Evolutionary conservation across 306 rosid species (phyloP), one percentile per base, ranked within the genome.

Genomic region (Elaeagnus macrophylla): DNA sequence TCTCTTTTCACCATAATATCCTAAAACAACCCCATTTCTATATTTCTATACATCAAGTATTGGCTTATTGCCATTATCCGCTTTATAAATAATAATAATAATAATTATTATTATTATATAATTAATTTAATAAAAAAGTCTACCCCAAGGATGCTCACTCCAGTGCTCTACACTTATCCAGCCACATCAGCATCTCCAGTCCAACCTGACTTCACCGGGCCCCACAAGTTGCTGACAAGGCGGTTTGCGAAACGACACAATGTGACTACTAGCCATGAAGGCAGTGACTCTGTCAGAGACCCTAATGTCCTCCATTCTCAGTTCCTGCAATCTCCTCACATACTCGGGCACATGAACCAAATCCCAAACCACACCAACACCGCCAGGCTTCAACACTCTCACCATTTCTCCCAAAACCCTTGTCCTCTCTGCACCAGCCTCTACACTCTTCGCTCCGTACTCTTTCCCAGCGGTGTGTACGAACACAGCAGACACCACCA

Each of bases 361-460:
- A 66, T 93, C 99, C 99, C 99, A 93, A 85, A 93, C 99, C 0
- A 93, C 99, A 7, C 72, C 95, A 2, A 77, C 66, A 7, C 94
- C 99, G 0, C 95, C 99, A 0, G 96, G 88, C 59, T 93, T 93
- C 78, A 93, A 15, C 3, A 93, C 99, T 54, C 99, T 57, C 7
- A 93, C 95, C 70, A 93, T 5, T 83, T 93, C 99, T 17, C 95
- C 95, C 72, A 93, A 74, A 20, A 81, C 96, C 64, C 95, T 58
- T 85, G 83, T 93, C 83, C 99, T 71, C 81, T 93, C 99, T 18
- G 99, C 93, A 40, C 95, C 73, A 2, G 99, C 99, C 83, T 88
- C 95, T 59, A 76, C 99, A 63, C 95, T 75, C 32, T 74, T 72
- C 12, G 67, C 69, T 3, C 99, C 96, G 69, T 82, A 72, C 89